Base-by-base conservation (phyloP, 2,329 filamentous ascomycete species). In the Alternaria alternata region DNA sequence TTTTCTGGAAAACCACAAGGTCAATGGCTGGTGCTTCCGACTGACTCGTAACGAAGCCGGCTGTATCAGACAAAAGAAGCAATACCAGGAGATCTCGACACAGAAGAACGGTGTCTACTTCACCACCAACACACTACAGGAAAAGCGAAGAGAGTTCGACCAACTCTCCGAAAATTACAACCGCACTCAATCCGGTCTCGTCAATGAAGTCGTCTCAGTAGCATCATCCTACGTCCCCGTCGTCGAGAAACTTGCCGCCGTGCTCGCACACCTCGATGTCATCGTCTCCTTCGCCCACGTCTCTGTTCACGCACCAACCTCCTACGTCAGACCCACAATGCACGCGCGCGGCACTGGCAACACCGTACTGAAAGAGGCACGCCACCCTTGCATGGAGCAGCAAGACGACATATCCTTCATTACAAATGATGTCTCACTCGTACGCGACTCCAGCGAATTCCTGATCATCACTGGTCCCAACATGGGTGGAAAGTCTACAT, bases 41-140 rank as follows among this genome's bases (percentile, higher is more conserved):
- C 84, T 99, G 20, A 99, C 95, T 3, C 87, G 95, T 59, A 94
- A 84, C 54, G 95, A 99, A 81, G 93, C 95, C 1, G 90, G 91
- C 16, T 96, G 92, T 71, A 99, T 99, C 70, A 90, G 95, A 62
- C 96, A 96, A 79, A 96, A 95, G 75, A 89, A 88, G 60, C 85
- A 89, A 51, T 99, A 98, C 72, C 91, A 94, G 72, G 95, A 99
- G 79, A 96, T 93, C 77, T 96, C 94, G 0, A 99, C 96, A 0
- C 95, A 98, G 80, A 99, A 99, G 85, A 99, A 97, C 76, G 95
- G 95, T 43, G 95, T 98, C 56, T 99, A 95, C 81, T 99, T 99
- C 79, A 98, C 95, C 1, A 99, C 95, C 4, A 89, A 88, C 54
- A 88, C 86, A 32, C 84, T 99, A 70, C 90, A 93, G 73, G 86